A percentile compares a stretch with the other conserved stretches of the same genome.
These are phyloP conservation scores for Erigeron canadensis DNA, from an alignment of 129 eudicot genomes.

Conservation along the genomic window DNA sequence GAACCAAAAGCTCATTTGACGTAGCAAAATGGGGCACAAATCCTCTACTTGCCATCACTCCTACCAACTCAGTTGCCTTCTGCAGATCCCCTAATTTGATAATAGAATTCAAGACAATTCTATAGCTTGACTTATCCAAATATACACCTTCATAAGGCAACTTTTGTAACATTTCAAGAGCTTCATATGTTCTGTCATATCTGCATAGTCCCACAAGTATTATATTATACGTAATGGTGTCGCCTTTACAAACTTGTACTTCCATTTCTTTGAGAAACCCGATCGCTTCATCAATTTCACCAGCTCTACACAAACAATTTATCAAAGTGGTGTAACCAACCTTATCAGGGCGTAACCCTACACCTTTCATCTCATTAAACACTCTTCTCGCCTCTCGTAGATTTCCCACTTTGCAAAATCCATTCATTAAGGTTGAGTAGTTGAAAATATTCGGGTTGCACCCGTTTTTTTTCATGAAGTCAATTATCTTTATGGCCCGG, in stretches of 20 bases:
- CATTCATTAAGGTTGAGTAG: conserved; percentile 70
- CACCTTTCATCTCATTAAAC: conserved; percentile 56
- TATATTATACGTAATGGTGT: conserved; percentile 61
- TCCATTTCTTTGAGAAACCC: conserved; percentile 68
- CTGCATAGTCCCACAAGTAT: conserved; percentile 70
- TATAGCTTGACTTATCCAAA: conserved; percentile 71
- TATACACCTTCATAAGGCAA: conserved; percentile 55
- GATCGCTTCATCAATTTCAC: conserved; percentile 56
- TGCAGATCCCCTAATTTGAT: conserved; percentile 44
- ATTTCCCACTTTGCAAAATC: conserved; percentile 65
- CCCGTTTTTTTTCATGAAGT: conserved; percentile 79
- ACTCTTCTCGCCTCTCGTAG: conserved; percentile 55
- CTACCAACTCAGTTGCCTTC: conserved; percentile 8
- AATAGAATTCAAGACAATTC: conserved; percentile 66
- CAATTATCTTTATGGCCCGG: conserved; percentile 60
- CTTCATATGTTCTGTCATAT: conserved; percentile 57
- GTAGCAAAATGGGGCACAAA: conserved; percentile 81
- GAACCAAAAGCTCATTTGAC: conserved; percentile 64
- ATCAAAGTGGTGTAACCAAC: conserved; percentile 72
- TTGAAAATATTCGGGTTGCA: conserved; percentile 70
- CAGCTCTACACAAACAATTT: conserved; percentile 55
- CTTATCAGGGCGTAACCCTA: conserved; percentile 57
- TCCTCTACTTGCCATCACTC: conserved; percentile 56
- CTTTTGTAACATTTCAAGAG: conserved; percentile 63
- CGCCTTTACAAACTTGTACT: conserved; percentile 57